Conservation (phyloP, 1,139 yeast genomes). For the Candida albicans region DNA sequence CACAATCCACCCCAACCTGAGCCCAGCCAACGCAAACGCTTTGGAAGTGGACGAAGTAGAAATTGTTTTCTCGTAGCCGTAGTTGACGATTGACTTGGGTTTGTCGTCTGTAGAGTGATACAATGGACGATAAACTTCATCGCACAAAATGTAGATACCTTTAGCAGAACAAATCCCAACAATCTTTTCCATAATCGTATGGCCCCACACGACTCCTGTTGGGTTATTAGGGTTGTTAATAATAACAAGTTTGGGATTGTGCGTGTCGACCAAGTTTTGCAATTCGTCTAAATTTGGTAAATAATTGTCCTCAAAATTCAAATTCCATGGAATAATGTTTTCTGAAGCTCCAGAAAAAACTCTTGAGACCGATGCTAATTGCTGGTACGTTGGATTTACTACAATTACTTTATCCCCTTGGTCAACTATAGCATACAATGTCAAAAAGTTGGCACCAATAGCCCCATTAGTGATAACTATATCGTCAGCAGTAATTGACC, state of each 20-base stretch:
- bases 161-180: conserved; percentile 37
- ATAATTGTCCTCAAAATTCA: conserved; percentile 34
- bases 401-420: conserved; percentile 52
- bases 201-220: conserved; percentile 48
- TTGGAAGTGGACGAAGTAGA: conserved; percentile 56
- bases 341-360: conserved; percentile 42
- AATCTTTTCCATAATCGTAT: conserved; percentile 31
- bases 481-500: conserved; percentile 25
- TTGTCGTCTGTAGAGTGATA: conserved; percentile 34
- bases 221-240: conserved; percentile 60
- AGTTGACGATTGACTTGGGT: conserved; percentile 38
- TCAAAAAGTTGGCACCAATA: conserved; percentile 56
- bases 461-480: conserved; percentile 58
- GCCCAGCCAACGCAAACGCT: conserved; percentile 56
- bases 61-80: conserved; percentile 45
- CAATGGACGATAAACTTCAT: conserved; percentile 59
- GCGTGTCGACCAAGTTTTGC: conserved; percentile 23
- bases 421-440: conserved; percentile 47
- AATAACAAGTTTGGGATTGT: conserved; percentile 46
- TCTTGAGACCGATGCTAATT: conserved; percentile 49
- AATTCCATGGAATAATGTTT: conserved; percentile 34
- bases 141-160: conserved; percentile 44
- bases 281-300: conserved; percentile 38
- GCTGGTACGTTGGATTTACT: conserved; percentile 55
- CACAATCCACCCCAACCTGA: conserved; percentile 56